Base-by-base conservation (phyloP, 345 rosid species). In the Eucalyptus curtisii region DNA sequence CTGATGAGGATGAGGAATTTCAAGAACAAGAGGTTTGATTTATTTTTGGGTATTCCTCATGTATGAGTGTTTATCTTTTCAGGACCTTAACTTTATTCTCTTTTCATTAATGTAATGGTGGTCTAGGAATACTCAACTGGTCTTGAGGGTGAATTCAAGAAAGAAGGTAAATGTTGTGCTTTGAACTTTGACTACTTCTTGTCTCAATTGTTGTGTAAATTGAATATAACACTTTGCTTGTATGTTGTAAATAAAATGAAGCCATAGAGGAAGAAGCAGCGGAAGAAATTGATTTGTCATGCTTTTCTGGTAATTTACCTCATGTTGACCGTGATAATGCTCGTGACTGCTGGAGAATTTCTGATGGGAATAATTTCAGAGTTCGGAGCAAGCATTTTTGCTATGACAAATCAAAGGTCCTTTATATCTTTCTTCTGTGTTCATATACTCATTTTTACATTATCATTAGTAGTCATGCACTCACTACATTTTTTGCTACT, bases 351-450 rank as follows among this genome's bases (percentile, higher is more conserved):
- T 98, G 99, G 99, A 92, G 89, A 90, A 92, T 96, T 87, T 95
- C 99, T 87, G 95, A 95, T 94, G 99, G 96, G 87, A 94, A 94
- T 92, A 98, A 97, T 90, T 98, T 98, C 91, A 92, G 97, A 95
- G 96, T 98, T 89, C 99, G 99, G 86, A 95, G 99, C 95, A 95
- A 93, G 95, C 92, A 92, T 87, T 98, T 98, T 92, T 95, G 97
- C 93, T 93, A 90, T 37, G 95, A 97, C 93, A 98, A 97, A 92
- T 89, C 96, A 88, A 98, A 97, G 99, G 99, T 96, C 89, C 16
- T 52, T 55, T 68, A 71, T 19, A 19, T 88, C 31, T 88, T 93
- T 80, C 81, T 37, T 76, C 68, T 84, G 86, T 50, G 25, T 61
- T 85, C 59, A 20, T 40, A 16, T 79, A 31, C 52, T 13, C 64